These are phyloP conservation scores for Pseudogymnoascus sp. DNA, from an alignment of 2,329 filamentous ascomycete species.

Conservation along the genomic window DNA sequence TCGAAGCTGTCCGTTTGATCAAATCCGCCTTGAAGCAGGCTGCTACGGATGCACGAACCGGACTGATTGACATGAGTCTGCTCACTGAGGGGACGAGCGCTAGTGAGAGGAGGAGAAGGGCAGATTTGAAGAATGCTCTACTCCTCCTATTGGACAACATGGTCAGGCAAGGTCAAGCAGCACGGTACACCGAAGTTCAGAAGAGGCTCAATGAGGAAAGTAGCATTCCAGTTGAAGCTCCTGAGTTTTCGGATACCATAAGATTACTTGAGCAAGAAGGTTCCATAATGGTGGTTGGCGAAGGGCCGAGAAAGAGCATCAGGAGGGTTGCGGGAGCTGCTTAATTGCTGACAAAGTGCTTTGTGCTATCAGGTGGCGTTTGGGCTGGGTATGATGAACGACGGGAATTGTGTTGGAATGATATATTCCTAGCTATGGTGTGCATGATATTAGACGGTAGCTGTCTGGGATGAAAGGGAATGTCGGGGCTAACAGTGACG, in stretches of 20 bases:
- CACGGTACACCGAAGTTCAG: conserved; percentile 71
- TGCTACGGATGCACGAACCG: conserved; percentile 84
- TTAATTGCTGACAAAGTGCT: conserved; percentile 17
- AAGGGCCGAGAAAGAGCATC: conserved; percentile 75
- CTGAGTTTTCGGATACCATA: conserved; percentile 78
- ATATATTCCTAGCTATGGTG: conserved; percentile 3
- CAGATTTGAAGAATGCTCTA: conserved; percentile 76
- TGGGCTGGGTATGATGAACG: conserved; percentile 1
- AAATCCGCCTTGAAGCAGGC: conserved; percentile 91
- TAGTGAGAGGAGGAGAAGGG: conserved; percentile 72
- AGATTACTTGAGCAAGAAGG: conserved; percentile 78
- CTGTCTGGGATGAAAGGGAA: conserved; percentile 1
- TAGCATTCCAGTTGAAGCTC: conserved; percentile 62
- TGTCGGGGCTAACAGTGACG: background rate
- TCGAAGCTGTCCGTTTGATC: conserved; percentile 87
- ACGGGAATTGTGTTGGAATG: background rate
- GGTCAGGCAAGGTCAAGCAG: conserved; percentile 56
- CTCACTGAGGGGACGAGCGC: conserved; percentile 90
- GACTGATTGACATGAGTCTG: conserved; percentile 92
- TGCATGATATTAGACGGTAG: background rate
- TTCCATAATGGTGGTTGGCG: conserved; percentile 68
- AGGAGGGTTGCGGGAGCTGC: conserved; percentile 59
- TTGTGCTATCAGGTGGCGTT: conserved; percentile 2
- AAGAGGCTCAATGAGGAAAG: conserved; percentile 64
- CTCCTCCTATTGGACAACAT: conserved; percentile 73